A percentile compares a stretch with the other conserved stretches of the same genome.
Conservation (phyloP, 176 grass and related monocot genomes). For the Musa acuminata region DNA sequence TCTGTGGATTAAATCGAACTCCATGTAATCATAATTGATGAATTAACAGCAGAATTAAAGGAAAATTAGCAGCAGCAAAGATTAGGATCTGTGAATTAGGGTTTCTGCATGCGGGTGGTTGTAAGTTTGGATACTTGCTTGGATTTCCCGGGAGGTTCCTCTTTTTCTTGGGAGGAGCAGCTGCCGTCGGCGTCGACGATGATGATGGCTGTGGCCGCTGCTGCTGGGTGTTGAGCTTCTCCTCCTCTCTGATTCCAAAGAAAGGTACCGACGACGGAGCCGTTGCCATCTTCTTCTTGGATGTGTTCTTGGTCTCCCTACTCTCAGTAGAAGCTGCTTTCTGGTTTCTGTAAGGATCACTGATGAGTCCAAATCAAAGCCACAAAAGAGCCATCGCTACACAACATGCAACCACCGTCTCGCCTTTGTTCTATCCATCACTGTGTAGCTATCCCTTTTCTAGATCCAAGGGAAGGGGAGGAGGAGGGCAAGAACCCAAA, state of each 20-base stretch:
- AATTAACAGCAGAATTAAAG: too few species aligned
- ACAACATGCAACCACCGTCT: too few species aligned
- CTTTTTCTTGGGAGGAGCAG: conserved; percentile 18
- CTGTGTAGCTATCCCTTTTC: background rate
- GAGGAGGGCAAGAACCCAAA: background rate
- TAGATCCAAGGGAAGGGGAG: conserved; percentile 5
- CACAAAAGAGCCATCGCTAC: background rate
- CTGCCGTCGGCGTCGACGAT: background rate
- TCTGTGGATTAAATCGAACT: background rate
- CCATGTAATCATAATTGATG: too few species aligned
- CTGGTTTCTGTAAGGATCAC: background rate
- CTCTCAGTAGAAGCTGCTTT: background rate
- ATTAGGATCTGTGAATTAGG: background rate
- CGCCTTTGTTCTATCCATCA: too few species aligned
- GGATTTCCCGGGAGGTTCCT: conserved; percentile 27
- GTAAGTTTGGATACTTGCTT: conserved; percentile 2
- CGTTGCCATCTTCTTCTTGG: background rate
- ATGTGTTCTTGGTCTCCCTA: background rate
- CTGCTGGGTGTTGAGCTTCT: background rate
- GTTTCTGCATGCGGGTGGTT: background rate
- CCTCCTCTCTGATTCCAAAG: conserved; percentile 16
- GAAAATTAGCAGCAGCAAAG: too few species aligned
- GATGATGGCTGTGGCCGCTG: background rate
- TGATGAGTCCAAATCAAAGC: conserved; percentile 7
- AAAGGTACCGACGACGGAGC: conserved; percentile 9